These are phyloP conservation scores for Fraxinus nigra DNA, from an alignment of 305 asterid species.

Conservation along the genomic window DNA sequence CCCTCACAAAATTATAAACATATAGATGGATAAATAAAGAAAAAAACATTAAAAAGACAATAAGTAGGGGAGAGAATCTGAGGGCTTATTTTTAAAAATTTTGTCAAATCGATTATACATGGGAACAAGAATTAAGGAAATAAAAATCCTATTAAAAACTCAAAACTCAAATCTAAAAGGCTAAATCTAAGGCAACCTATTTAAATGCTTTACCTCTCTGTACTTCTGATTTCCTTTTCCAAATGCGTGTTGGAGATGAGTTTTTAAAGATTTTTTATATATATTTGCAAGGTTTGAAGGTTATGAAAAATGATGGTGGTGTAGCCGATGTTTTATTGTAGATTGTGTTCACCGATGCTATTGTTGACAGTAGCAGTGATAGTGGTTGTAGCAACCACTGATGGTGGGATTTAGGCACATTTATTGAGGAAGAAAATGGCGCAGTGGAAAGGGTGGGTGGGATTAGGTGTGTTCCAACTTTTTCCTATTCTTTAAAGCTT, in stretches of 20 bases:
- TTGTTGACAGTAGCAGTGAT: background rate
- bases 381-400: background rate
- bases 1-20: background rate
- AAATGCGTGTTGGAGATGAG: background rate
- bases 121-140: constrained; percentile 18
- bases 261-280: background rate
- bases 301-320: background rate
- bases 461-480: background rate
- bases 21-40: constrained; percentile 13
- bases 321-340: background rate
- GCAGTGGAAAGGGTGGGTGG: background rate
- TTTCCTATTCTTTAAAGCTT: background rate
- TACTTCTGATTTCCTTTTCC: constrained; percentile 26
- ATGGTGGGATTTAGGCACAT: background rate
- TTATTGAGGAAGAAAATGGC: background rate
- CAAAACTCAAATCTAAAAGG: constrained; percentile 20
- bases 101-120: constrained; percentile 42
- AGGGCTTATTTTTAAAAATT: constrained; percentile 30
- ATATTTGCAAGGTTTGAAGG: background rate
- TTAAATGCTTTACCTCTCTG: constrained; percentile 30
- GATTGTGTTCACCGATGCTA: background rate
- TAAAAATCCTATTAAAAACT: background rate
- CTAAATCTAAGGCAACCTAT: constrained; percentile 51
- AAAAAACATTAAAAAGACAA: background rate
- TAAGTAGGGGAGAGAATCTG: constrained; percentile 27